A percentile compares a stretch with the other conserved stretches of the same genome.
These are phyloP conservation scores for Allium sativum DNA, from an alignment of 106 monocot genomes.

Conservation along the genomic window DNA sequence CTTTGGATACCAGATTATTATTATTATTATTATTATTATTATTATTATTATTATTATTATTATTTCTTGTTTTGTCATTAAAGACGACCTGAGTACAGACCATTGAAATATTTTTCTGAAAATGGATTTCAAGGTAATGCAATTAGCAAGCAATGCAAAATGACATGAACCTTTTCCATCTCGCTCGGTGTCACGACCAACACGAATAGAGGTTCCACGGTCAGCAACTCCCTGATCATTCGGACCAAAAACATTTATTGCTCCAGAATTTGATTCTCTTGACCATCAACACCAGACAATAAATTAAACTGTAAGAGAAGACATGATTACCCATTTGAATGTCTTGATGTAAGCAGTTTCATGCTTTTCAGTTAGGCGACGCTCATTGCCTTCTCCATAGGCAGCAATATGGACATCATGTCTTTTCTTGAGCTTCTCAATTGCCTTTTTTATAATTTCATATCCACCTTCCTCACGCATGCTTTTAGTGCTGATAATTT, in stretches of 20 bases:
- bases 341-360: conserved; percentile 65
- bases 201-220: conserved; percentile 40
- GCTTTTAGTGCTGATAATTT: conserved; percentile 34
- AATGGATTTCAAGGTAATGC: too few relatives aligned
- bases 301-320: neutral
- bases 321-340: conserved; percentile 39
- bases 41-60: too few relatives aligned
- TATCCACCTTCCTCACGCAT: conserved; percentile 51
- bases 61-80: too few relatives aligned
- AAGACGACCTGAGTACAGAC: too few relatives aligned
- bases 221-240: conserved; percentile 35
- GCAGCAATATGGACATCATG: conserved; percentile 64
- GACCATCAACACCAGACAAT: too few relatives aligned
- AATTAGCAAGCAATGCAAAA: neutral
- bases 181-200: conserved; percentile 46
- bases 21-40: too few relatives aligned
- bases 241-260: neutral
- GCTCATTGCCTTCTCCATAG: conserved; percentile 59
- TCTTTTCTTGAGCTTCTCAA: conserved; percentile 46
- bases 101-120: too few relatives aligned
- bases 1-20: too few relatives aligned
- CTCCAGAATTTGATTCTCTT: too few relatives aligned
- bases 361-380: conserved; percentile 48
- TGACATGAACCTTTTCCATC: conserved; percentile 27
- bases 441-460: conserved; percentile 57